Evolutionary conservation across 2,329 filamentous ascomycete species (phyloP).

Genomic region (Colletotrichum magnum): DNA sequence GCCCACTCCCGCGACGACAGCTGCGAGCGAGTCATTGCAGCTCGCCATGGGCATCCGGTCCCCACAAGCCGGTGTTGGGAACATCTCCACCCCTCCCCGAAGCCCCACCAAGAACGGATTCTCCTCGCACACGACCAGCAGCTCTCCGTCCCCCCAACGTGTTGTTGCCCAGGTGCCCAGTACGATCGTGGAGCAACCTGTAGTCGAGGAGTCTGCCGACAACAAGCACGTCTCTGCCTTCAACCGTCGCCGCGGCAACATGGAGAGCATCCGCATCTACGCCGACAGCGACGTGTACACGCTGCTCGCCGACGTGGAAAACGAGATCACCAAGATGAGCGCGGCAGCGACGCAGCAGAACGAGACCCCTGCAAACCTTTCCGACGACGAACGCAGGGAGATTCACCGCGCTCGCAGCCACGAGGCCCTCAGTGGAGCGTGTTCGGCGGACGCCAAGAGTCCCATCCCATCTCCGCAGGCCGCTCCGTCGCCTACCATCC

Average conservation of each 20-base stretch:
- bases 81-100: slow-evolving; percentile 70
- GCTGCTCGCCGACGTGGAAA: slow-evolving; percentile 76
- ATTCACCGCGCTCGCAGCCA: slow-evolving; percentile 66
- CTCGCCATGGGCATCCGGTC: slow-evolving; percentile 56
- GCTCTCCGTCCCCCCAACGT: slow-evolving; percentile 65
- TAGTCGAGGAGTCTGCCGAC: slow-evolving; percentile 58
- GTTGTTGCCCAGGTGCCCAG: slow-evolving; percentile 68
- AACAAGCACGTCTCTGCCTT: slow-evolving; percentile 46
- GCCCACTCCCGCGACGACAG: slow-evolving; percentile 48
- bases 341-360: slow-evolving; percentile 45
- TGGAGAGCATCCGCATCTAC: slow-evolving; percentile 78
- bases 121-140: slow-evolving; percentile 52
- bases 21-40: slow-evolving; percentile 58
- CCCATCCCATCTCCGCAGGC: slow-evolving; percentile 48
- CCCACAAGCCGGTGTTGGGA: slow-evolving; percentile 49
- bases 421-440: slow-evolving; percentile 61
- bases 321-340: slow-evolving; percentile 66
- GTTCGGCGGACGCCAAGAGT: slow-evolving; percentile 44
- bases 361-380: slow-evolving; percentile 51
- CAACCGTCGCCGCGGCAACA: slow-evolving; percentile 54
- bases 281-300: slow-evolving; percentile 77
- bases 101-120: slow-evolving; percentile 67
- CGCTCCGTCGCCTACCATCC: slow-evolving; percentile 43
- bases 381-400: slow-evolving; percentile 55
- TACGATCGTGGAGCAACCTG: slow-evolving; percentile 67